Percentiles rank a stretch among this genome's conserved stretches.
phyloP scores from a whole-genome alignment of 129 eudicot species.

The Flaveria trinervia region DNA sequence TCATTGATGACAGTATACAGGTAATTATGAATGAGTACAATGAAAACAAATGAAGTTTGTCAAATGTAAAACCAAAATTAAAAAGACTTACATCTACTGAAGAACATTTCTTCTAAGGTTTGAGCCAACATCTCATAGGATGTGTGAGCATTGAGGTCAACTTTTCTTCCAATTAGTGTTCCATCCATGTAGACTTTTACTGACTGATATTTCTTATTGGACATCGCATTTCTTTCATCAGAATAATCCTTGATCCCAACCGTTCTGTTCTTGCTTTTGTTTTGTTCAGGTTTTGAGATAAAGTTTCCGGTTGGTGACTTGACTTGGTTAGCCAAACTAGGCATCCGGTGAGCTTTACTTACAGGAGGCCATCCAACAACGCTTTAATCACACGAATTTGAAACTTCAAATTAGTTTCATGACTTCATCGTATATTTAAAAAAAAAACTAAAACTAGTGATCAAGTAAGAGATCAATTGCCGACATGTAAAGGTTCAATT shows the following conservation, averaged over 20 bases:
- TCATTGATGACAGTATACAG: background rate
- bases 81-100: constrained; percentile 48
- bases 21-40: background rate
- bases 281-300: constrained; percentile 46
- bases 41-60: background rate
- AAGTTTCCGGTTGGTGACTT: constrained; percentile 62
- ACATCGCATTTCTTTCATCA: constrained; percentile 38
- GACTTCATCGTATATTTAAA: background rate
- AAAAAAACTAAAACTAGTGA: background rate
- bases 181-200: constrained; percentile 98
- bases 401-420: constrained; percentile 3
- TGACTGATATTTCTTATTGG: constrained; percentile 51
- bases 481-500: background rate
- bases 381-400: constrained; percentile 30
- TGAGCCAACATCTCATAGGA: constrained; percentile 75
- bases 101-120: constrained; percentile 80
- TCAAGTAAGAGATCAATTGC: constrained; percentile 8
- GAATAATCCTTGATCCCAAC: constrained; percentile 35
- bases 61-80: background rate
- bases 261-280: constrained; percentile 40
- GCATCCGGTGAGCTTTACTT: constrained; percentile 72
- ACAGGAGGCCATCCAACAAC: constrained; percentile 98
- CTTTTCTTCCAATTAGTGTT: constrained; percentile 83
- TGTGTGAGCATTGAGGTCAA: constrained; percentile 76
- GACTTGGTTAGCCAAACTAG: constrained; percentile 71